Conservation (phyloP, 73 alveolate genomes). For the Diophrys sp. region DNA sequence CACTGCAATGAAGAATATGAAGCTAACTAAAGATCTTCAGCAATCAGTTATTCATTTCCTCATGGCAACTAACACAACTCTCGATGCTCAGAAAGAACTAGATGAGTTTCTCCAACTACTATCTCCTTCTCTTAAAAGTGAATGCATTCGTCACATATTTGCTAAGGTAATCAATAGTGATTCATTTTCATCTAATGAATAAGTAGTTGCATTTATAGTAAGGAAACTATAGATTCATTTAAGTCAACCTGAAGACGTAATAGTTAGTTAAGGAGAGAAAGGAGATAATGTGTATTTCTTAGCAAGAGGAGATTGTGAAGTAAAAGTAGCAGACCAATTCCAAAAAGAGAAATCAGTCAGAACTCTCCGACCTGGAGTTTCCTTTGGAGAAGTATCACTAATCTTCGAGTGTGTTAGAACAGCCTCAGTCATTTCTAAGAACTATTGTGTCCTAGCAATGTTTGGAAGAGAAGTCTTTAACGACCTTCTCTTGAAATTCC, state of each 20-base stretch:
- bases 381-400: conserved; percentile 82
- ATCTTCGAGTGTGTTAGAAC: conserved; percentile 69
- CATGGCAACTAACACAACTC: conserved; percentile 4
- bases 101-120: conserved; percentile 4
- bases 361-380: conserved; percentile 25
- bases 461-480: conserved; percentile 16
- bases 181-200: neutral
- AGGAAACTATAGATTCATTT: conserved; percentile 8
- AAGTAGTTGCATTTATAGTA: neutral
- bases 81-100: conserved; percentile 13
- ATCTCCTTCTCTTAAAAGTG: conserved; percentile 8
- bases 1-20: conserved; percentile 61
- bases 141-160: neutral
- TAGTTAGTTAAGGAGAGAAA: conserved; percentile 48
- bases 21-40: conserved; percentile 43
- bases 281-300: conserved; percentile 6
- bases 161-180: neutral
- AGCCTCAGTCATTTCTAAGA: conserved; percentile 74
- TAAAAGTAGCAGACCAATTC: conserved; percentile 8
- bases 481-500: conserved; percentile 44
- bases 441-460: conserved; percentile 67
- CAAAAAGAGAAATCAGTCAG: conserved; percentile 30
- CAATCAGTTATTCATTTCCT: neutral
- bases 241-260: conserved; percentile 50
- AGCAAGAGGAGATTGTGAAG: conserved; percentile 42